Evolutionary conservation across 192 early-diverging fungal genomes (phyloP), one percentile per base, ranked within the genome.

Genomic region (Thamnidium elegans): DNA sequence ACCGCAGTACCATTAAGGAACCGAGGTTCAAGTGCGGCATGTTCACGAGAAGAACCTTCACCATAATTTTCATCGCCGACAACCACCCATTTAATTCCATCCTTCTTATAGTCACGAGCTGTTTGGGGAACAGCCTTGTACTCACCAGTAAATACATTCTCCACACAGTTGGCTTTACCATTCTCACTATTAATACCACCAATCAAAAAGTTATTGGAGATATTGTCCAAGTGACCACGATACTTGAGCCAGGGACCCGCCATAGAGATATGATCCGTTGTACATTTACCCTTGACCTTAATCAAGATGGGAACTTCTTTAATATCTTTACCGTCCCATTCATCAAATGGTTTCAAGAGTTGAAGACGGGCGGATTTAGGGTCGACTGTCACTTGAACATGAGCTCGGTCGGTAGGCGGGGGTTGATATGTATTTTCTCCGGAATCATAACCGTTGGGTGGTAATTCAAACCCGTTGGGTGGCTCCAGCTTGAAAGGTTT

Each of bases 51-150:
- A 48, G 95, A 97, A 54, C 97, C 97, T 84, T 99, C 97, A 69
- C 97, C 97, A 77, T 99, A 99, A 89, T 99, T 99, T 79, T 97
- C 93, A 78, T 97, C 97, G 75, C 95, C 97, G 71, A 99, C 79
- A 63, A 99, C 95, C 46, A 97, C 88, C 97, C 97, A 99, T 47
- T 84, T 81, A 59, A 89, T 82, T 77, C 82, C 72, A 45, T 85
- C 79, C 36, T 93, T 89, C 86, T 99, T 99, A 88, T 96, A 96
- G 71, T 89, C 86, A 78, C 97, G 92, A 52, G 95, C 97, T 63
- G 87, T 88, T 67, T 89, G 89, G 17, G 96, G 96, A 14, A 99
- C 95, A 46, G 90, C 85, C 73, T 89, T 93, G 68, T 87, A 96
- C 64, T 92, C 76, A 60, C 83, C 85, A 64, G 85, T 86, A 72